phyloP scores from a whole-genome alignment of 352 stramenopile species.

The Globisporangium splendens region DNA sequence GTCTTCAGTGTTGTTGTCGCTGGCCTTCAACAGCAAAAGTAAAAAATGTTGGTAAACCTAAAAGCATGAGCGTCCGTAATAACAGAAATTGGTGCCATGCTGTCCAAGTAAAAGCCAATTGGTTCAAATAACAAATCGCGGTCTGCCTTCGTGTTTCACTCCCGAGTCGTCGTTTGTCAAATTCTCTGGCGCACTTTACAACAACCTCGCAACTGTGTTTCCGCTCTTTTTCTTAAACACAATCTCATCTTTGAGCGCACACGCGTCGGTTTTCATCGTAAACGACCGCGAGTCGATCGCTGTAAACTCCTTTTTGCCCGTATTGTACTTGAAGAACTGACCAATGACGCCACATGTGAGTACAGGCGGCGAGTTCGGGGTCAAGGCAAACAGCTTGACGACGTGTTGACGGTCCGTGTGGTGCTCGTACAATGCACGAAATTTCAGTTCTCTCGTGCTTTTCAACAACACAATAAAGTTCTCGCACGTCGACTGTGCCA shows the following conservation, averaged over 20 bases:
- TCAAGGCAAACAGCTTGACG: slow-evolving; percentile 37
- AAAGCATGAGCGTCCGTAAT: no score
- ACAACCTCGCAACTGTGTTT: not conserved
- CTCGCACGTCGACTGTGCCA: slow-evolving; percentile 43
- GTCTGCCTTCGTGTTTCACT: not conserved
- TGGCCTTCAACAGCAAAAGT: no score
- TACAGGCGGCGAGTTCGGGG: slow-evolving; percentile 20
- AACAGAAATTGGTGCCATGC: no score
- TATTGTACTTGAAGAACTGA: slow-evolving; percentile 86
- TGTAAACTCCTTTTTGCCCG: slow-evolving; percentile 75
- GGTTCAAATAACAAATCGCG: no score
- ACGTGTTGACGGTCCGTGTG: slow-evolving; percentile 41
- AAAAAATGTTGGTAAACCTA: no score
- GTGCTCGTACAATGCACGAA: slow-evolving; percentile 69
- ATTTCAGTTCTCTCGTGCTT: slow-evolving; percentile 67
- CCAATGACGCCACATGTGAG: slow-evolving; percentile 38
- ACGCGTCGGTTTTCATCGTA: slow-evolving; percentile 73
- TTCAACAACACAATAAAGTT: slow-evolving; percentile 81
- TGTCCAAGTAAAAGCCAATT: no score
- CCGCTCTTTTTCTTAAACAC: slow-evolving; percentile 42
- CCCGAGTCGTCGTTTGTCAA: not conserved
- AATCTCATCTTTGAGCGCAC: slow-evolving; percentile 49
- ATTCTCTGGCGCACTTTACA: not conserved
- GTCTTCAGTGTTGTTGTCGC: no score
- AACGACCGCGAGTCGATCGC: slow-evolving; percentile 62